Conservation (phyloP, 2,329 filamentous ascomycete species). For the Aaosphaeria arxii region DNA sequence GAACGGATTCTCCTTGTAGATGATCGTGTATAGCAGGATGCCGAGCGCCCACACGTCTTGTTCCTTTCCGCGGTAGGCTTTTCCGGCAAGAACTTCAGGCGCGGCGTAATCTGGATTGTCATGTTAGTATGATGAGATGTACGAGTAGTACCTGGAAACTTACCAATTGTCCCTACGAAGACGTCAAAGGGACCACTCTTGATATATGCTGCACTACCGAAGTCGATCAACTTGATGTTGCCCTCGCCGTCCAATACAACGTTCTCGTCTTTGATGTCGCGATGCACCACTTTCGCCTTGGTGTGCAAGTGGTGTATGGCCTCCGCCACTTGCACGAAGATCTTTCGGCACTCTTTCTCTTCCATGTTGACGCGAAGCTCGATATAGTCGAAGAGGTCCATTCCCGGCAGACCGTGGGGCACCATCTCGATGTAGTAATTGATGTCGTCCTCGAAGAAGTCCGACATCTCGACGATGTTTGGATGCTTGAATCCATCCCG, state of each 20-base stretch:
- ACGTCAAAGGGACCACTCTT: constrained; percentile 98
- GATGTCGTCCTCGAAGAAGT: constrained; percentile 71
- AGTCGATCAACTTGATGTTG: constrained; percentile 95
- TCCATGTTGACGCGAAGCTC: constrained; percentile 96
- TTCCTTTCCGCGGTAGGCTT: constrained; percentile 89
- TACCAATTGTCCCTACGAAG: constrained; percentile 97
- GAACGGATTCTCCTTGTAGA: constrained; percentile 99
- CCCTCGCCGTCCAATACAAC: constrained; percentile 94
- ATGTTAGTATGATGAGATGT: constrained; percentile 5
- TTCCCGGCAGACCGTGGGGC: constrained; percentile 89
- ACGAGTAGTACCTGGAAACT: constrained; percentile 25
- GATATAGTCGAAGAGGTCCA: constrained; percentile 99
- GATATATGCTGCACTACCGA: constrained; percentile 96
- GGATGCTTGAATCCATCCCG: constrained; percentile 64
- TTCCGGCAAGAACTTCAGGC: constrained; percentile 92
- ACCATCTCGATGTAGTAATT: constrained; percentile 99
- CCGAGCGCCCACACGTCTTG: constrained; percentile 98
- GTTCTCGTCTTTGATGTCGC: constrained; percentile 99
- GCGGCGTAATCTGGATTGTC: constrained; percentile 79
- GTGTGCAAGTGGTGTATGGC: constrained; percentile 90
- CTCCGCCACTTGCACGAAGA: constrained; percentile 88
- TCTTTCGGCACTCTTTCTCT: constrained; percentile 87
- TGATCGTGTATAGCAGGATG: constrained; percentile 95
- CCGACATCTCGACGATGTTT: constrained; percentile 67
- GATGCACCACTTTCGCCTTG: constrained; percentile 87